Evolutionary conservation across 176 grass and related monocot species (phyloP).

Genomic region (Coix lacrymajobi): DNA sequence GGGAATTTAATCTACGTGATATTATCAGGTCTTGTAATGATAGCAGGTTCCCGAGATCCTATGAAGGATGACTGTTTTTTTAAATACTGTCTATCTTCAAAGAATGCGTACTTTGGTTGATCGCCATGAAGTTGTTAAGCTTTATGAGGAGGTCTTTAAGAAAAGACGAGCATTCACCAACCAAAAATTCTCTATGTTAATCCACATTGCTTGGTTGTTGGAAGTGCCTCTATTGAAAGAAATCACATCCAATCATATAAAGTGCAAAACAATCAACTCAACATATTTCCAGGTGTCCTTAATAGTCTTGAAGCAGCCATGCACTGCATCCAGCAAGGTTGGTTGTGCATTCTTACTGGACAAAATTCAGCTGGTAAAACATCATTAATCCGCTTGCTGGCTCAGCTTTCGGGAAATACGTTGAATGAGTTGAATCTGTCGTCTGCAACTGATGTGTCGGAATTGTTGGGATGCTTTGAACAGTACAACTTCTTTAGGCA

Average conservation of each 20-base stretch:
- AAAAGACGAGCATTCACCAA: slow-evolving; percentile 44
- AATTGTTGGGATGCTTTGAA: slow-evolving; percentile 94
- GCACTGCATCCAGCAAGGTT: slow-evolving; percentile 71
- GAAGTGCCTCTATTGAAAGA: slow-evolving; percentile 63
- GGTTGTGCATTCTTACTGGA: slow-evolving; percentile 93
- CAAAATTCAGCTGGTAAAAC: slow-evolving; percentile 89
- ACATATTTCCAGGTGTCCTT: slow-evolving; percentile 62
- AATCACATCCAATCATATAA: slow-evolving; percentile 57
- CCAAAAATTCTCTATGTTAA: slow-evolving; percentile 67
- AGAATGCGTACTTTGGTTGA: slow-evolving; percentile 80
- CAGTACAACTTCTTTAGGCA: slow-evolving; percentile 88
- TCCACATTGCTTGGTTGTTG: slow-evolving; percentile 59
- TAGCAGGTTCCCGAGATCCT: slow-evolving; percentile 40
- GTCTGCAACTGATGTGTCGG: slow-evolving; percentile 87
- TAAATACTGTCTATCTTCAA: slow-evolving; percentile 89
- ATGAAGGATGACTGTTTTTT: slow-evolving; percentile 56
- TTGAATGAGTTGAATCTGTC: slow-evolving; percentile 88
- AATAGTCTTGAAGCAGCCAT: slow-evolving; percentile 75
- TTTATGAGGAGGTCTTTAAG: slow-evolving; percentile 79
- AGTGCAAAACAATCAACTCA: slow-evolving; percentile 53
- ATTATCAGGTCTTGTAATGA: slow-evolving; percentile 86
- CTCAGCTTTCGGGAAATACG: slow-evolving; percentile 81
- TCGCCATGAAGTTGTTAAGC: slow-evolving; percentile 66
- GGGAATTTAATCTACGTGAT: slow-evolving; percentile 99
- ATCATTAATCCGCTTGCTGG: slow-evolving; percentile 80